Evolutionary conservation across 441 rosid species (phyloP).

Genomic region (Populus tomentosa): DNA sequence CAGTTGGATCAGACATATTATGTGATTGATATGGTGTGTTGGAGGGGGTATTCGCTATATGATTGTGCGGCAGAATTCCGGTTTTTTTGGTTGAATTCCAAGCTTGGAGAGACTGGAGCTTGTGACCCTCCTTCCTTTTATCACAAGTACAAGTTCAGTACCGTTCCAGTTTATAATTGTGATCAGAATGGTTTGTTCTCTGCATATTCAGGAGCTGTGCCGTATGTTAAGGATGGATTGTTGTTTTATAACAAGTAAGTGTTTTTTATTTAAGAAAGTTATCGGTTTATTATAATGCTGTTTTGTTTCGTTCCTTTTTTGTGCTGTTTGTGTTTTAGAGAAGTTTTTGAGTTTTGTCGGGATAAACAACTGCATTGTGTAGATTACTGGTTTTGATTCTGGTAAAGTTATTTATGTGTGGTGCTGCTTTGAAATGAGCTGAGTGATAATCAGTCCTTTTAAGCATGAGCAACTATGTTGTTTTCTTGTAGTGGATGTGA

Average conservation of each 20-base stretch:
- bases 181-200: conserved; percentile 64
- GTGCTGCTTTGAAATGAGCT: background rate
- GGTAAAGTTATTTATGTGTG: background rate
- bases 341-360: background rate
- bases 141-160: conserved; percentile 65
- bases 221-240: conserved; percentile 86
- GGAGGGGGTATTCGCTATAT: conserved; percentile 86
- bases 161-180: conserved; percentile 61
- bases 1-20: conserved; percentile 86
- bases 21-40: conserved; percentile 89
- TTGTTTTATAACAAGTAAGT: conserved; percentile 90
- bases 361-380: background rate
- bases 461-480: too few species aligned
- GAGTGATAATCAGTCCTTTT: background rate
- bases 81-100: conserved; percentile 85
- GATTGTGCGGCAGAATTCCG: conserved; percentile 92
- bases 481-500: background rate
- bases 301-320: background rate
- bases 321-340: background rate
- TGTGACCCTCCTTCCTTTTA: conserved; percentile 65
- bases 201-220: conserved; percentile 52
- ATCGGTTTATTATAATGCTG: background rate
- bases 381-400: background rate
- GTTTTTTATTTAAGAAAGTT: background rate
- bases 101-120: conserved; percentile 87